Conservation (phyloP, 441 rosid genomes). For the Geranium incanum region DNA sequence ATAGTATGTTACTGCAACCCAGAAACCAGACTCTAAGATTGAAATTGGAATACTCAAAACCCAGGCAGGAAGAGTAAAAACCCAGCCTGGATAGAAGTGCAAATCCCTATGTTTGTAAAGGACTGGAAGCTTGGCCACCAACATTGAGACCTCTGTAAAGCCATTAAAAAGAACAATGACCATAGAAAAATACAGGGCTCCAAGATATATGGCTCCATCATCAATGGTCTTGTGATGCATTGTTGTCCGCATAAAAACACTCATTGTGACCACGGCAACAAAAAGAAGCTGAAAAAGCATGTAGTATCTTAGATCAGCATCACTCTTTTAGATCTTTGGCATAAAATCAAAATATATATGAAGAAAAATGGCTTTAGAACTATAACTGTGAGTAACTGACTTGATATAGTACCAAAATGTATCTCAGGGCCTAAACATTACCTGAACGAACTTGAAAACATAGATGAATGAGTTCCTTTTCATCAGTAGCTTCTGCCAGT, state of each 20-base stretch:
- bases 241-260: slow-evolving; percentile 57
- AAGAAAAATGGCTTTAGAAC: neutral
- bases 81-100: slow-evolving; percentile 69
- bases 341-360: neutral
- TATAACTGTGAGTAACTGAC: too few species aligned
- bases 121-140: slow-evolving; percentile 69
- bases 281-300: slow-evolving; percentile 33
- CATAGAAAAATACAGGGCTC: slow-evolving; percentile 54
- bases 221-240: slow-evolving; percentile 35
- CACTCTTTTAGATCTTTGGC: slow-evolving; percentile 11
- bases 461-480: slow-evolving; percentile 81
- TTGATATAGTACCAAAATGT: neutral
- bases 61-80: slow-evolving; percentile 65
- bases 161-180: slow-evolving; percentile 61
- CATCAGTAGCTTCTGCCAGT: slow-evolving; percentile 72
- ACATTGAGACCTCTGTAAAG: slow-evolving; percentile 59
- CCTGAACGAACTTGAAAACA: slow-evolving; percentile 66
- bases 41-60: slow-evolving; percentile 63
- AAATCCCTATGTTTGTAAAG: slow-evolving; percentile 78
- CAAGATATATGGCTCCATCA: slow-evolving; percentile 51
- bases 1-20: slow-evolving; percentile 61
- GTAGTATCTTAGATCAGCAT: slow-evolving; percentile 7
- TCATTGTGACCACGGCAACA: slow-evolving; percentile 42
- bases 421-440: slow-evolving; percentile 10
- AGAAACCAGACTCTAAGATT: slow-evolving; percentile 50